Evolutionary conservation across 2,329 filamentous ascomycete genomes (phyloP).

Genomic region (Drechslerella dactyloides): DNA sequence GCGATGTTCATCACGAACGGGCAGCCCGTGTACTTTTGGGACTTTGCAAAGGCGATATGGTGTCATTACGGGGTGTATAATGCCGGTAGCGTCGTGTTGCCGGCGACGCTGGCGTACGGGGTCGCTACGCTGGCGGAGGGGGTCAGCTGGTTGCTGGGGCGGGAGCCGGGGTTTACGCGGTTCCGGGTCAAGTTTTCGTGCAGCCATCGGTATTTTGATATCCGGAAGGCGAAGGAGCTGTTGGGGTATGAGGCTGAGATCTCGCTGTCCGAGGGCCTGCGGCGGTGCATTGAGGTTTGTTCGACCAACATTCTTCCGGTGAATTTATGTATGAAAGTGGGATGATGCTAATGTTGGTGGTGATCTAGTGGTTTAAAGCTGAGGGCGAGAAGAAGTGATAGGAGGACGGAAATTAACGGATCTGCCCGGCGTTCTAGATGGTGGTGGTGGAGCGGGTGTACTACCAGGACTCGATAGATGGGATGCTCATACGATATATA

Average conservation of each 20-base stretch:
- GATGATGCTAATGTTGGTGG: conserved; percentile 12
- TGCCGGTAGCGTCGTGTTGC: conserved; percentile 46
- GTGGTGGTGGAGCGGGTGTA: too few relatives aligned
- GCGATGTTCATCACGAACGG: conserved; percentile 92
- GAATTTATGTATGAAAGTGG: not conserved
- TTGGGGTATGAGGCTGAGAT: conserved; percentile 56
- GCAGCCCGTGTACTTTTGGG: conserved; percentile 87
- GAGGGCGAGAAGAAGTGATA: conserved; percentile 24
- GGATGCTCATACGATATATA: too few relatives aligned
- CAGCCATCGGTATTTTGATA: conserved; percentile 57
- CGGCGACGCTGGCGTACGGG: conserved; percentile 51
- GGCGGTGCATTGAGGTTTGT: conserved; percentile 54
- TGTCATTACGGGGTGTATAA: conserved; percentile 59
- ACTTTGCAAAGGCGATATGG: conserved; percentile 82
- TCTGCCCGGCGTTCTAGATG: too few relatives aligned
- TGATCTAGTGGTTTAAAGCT: conserved; percentile 41
- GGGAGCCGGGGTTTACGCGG: conserved; percentile 55
- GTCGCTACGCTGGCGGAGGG: conserved; percentile 54
- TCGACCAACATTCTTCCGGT: too few relatives aligned
- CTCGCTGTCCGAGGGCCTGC: conserved; percentile 55
- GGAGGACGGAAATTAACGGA: too few relatives aligned
- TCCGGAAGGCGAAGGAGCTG: conserved; percentile 56
- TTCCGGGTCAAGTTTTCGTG: conserved; percentile 55
- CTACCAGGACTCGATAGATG: too few relatives aligned
- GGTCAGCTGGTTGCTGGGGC: conserved; percentile 53